Evolutionary conservation across 2,329 filamentous ascomycete species (phyloP).

Genomic region (Arthrobotrys sphaeroides): DNA sequence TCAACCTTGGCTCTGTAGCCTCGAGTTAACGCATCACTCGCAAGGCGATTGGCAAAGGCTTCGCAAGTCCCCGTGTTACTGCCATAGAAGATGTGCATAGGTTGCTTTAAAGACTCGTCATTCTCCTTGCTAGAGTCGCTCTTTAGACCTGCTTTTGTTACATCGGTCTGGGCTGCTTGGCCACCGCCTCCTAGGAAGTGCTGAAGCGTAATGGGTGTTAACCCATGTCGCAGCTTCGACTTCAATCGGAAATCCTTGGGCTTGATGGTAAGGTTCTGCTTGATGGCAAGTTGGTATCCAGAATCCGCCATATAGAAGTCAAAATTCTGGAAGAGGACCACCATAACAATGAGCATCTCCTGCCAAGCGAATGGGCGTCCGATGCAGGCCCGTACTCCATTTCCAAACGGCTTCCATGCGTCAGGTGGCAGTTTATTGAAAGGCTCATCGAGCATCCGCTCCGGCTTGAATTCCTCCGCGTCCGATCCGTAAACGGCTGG

Average conservation of each 20-base stretch:
- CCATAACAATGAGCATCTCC: conserved; percentile 71
- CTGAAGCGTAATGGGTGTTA: conserved; percentile 63
- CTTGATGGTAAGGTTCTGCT: conserved; percentile 71
- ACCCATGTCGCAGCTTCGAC: conserved; percentile 66
- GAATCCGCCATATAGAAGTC: conserved; percentile 72
- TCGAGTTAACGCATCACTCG: conserved; percentile 68
- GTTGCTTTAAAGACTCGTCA: conserved; percentile 60
- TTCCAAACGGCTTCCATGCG: conserved; percentile 78
- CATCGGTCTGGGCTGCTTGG: conserved; percentile 11
- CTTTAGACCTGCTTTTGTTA: conserved; percentile 49
- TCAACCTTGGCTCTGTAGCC: conserved; percentile 70
- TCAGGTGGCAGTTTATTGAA: conserved; percentile 73
- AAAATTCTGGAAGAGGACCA: conserved; percentile 76
- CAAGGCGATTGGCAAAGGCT: conserved; percentile 72
- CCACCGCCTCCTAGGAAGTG: conserved; percentile 57
- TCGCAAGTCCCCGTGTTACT: conserved; percentile 81
- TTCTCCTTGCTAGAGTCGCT: conserved; percentile 16
- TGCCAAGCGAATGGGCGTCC: conserved; percentile 79
- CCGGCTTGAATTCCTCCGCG: conserved; percentile 73
- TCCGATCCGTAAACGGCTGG: conserved; percentile 73
- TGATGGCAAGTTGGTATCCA: conserved; percentile 68
- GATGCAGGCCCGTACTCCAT: conserved; percentile 75
- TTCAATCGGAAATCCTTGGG: conserved; percentile 72
- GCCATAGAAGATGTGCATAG: conserved; percentile 75
- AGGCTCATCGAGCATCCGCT: conserved; percentile 75